Conservation (phyloP, 2,329 filamentous ascomycete species). For the Cladosporium austrohemisphaericum region DNA sequence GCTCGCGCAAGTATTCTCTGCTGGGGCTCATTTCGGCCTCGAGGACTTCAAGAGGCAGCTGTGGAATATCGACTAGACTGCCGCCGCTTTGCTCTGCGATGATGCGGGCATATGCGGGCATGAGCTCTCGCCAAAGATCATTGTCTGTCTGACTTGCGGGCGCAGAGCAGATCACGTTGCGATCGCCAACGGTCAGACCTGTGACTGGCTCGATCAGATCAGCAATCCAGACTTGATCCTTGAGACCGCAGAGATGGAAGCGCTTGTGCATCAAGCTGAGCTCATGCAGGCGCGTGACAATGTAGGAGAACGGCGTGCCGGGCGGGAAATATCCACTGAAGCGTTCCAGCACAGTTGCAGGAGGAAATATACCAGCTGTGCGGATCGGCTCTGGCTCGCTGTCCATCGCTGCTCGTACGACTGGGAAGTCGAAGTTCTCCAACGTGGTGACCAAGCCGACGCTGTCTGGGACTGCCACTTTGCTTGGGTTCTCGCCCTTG, state of each 20-base stretch:
- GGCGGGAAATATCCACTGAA: slow-evolving; percentile 81
- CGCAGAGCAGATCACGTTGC: slow-evolving; percentile 69
- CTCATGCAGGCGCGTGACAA: slow-evolving; percentile 71
- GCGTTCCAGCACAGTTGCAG: slow-evolving; percentile 64
- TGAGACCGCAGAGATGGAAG: slow-evolving; percentile 68
- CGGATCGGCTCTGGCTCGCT: slow-evolving; percentile 62
- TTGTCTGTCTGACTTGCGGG: slow-evolving; percentile 59
- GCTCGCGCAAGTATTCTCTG: slow-evolving; percentile 58
- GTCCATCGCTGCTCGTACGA: slow-evolving; percentile 61
- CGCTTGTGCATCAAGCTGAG: slow-evolving; percentile 59
- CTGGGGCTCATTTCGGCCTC: slow-evolving; percentile 50
- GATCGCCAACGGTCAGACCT: slow-evolving; percentile 66
- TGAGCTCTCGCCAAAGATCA: slow-evolving; percentile 43
- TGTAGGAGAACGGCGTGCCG: slow-evolving; percentile 75
- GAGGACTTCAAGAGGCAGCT: slow-evolving; percentile 69
- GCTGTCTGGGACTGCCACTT: slow-evolving; percentile 17
- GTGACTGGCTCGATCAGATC: slow-evolving; percentile 70
- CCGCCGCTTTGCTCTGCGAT: slow-evolving; percentile 66
- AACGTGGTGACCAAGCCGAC: slow-evolving; percentile 77
- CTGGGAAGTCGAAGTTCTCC: slow-evolving; percentile 62
- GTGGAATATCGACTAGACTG: slow-evolving; percentile 65
- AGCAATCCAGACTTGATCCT: slow-evolving; percentile 62
- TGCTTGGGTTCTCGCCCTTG: slow-evolving; percentile 25
- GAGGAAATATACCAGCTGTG: slow-evolving; percentile 71
- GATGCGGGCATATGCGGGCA: slow-evolving; percentile 64